phyloP scores from a whole-genome alignment of 768 basidiomycete genomes.

The Xanthoconium stramineum region DNA sequence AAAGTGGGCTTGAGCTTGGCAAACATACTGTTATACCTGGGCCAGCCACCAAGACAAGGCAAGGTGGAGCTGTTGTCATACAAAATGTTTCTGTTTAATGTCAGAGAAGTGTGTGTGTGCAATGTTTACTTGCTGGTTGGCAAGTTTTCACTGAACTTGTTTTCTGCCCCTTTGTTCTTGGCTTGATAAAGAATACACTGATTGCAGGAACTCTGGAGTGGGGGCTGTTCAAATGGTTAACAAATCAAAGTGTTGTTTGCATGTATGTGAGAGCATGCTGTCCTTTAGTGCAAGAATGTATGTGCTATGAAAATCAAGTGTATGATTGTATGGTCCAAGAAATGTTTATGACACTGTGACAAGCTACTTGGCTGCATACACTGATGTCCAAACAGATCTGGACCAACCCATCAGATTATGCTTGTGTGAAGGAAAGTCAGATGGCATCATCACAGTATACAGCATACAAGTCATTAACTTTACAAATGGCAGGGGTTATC shows the following conservation, averaged over 20 bases:
- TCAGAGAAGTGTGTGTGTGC: constrained; percentile 75
- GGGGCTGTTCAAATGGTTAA: constrained; percentile 81
- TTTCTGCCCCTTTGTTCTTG: neutral
- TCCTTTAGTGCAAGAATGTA: constrained; percentile 73
- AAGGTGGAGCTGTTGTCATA: constrained; percentile 78
- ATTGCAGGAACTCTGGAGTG: constrained; percentile 65
- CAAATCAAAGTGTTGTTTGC: constrained; percentile 81
- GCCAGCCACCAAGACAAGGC: constrained; percentile 89
- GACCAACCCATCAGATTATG: no score
- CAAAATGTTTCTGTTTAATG: constrained; percentile 82
- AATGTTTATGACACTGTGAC: no score
- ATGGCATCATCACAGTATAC: no score
- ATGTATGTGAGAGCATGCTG: constrained; percentile 75
- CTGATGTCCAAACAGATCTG: no score
- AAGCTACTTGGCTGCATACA: no score
- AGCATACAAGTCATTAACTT: no score
- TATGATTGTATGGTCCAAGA: no score
- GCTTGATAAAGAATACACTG: constrained; percentile 47
- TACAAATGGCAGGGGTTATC: no score
- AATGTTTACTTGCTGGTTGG: neutral
- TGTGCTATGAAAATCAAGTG: no score
- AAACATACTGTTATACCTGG: constrained; percentile 80
- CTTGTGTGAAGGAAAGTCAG: no score
- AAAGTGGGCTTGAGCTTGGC: constrained; percentile 89
- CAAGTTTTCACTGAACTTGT: neutral